Conservation (phyloP, 768 basidiomycete genomes). For the Leccinum broughii region DNA sequence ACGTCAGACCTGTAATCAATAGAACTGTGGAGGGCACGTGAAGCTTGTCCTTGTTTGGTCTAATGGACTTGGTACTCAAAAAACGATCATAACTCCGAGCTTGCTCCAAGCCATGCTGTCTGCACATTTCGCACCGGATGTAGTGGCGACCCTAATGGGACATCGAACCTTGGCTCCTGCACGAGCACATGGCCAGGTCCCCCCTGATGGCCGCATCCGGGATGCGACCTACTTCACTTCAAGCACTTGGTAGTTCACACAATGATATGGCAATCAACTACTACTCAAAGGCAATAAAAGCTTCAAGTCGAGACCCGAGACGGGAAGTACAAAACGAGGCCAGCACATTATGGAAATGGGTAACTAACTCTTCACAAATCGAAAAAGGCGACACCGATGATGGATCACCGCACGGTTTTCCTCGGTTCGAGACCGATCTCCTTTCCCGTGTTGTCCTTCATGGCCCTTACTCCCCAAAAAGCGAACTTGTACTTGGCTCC, state of each 20-base stretch:
- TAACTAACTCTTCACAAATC: slow-evolving; percentile 7
- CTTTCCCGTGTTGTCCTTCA: slow-evolving; percentile 33
- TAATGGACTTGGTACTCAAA: no score
- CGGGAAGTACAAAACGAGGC: neutral
- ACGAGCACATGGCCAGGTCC: no score
- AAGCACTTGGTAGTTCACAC: neutral
- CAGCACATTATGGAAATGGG: neutral
- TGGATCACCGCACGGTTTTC: slow-evolving; percentile 14
- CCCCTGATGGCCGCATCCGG: neutral
- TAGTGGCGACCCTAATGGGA: no score
- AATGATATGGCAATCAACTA: neutral
- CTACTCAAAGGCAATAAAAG: neutral
- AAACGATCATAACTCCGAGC: no score
- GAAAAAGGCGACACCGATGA: neutral
- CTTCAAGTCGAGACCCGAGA: neutral
- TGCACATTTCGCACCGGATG: no score
- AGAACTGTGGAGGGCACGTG: no score
- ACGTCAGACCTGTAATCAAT: no score
- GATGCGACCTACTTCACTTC: neutral
- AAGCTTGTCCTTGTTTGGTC: no score
- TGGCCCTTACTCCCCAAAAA: slow-evolving; percentile 42
- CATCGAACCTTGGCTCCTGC: no score
- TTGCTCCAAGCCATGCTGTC: no score
- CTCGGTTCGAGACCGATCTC: slow-evolving; percentile 36
- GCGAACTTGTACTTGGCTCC: slow-evolving; percentile 31